A percentile compares a stretch with the other conserved stretches of the same genome.
phyloP scores from a whole-genome alignment of 2,329 filamentous ascomycete species.

The Colletotrichum sp. region DNA sequence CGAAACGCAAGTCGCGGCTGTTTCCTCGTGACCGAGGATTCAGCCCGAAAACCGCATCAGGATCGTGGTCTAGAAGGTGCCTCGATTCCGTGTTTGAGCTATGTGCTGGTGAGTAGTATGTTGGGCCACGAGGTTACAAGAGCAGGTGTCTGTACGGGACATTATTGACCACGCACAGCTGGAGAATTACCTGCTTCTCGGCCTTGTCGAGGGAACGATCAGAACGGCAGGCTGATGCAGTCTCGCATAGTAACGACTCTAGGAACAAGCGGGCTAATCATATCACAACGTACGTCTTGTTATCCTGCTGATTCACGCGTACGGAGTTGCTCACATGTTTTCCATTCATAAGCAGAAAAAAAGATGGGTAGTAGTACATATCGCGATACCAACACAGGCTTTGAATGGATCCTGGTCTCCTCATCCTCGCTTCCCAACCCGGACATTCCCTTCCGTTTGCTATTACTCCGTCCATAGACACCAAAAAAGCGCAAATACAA shows the following conservation, averaged over 20 bases:
- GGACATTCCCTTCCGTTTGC: neutral
- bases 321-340: neutral
- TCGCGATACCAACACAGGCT: neutral
- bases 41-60: too few species aligned
- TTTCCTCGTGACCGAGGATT: too few species aligned
- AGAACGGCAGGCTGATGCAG: too few species aligned
- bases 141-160: too few species aligned
- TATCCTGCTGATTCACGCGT: neutral
- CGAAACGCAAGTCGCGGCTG: too few species aligned
- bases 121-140: too few species aligned
- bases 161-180: too few species aligned
- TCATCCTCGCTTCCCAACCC: neutral
- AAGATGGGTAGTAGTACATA: neutral
- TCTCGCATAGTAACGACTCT: too few species aligned
- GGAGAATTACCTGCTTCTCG: too few species aligned
- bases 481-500: neutral
- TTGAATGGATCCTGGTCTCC: neutral
- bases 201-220: too few species aligned
- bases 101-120: accelerated
- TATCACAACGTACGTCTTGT: neutral
- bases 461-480: neutral
- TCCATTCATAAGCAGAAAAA: neutral
- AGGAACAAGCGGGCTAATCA: too few species aligned
- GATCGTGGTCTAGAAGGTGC: too few species aligned
- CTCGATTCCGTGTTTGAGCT: accelerated